Conservation (phyloP, 805 yeast species). For the Metschnikowia cubensis region DNA sequence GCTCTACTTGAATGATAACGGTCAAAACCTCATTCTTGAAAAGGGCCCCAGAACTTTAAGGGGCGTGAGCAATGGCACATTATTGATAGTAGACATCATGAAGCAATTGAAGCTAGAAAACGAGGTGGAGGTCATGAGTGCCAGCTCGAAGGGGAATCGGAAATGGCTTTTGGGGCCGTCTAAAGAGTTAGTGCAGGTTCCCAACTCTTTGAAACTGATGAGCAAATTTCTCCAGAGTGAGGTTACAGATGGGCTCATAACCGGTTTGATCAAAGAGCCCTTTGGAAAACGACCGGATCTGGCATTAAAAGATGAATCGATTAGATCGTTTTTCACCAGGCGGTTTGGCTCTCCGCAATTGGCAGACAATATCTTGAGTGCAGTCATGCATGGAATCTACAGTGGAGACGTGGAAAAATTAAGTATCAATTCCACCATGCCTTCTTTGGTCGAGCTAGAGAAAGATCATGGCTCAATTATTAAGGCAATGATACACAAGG, state of each 20-base stretch:
- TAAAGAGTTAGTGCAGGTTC: slow-evolving; percentile 51
- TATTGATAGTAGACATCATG: slow-evolving; percentile 61
- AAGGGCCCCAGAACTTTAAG: slow-evolving; percentile 90
- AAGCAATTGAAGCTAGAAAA: slow-evolving; percentile 43
- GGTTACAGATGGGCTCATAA: slow-evolving; percentile 40
- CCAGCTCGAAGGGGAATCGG: slow-evolving; percentile 59
- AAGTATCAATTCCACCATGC: slow-evolving; percentile 61
- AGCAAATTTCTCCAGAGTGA: slow-evolving; percentile 38
- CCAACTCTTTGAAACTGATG: slow-evolving; percentile 37
- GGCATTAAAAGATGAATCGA: slow-evolving; percentile 56
- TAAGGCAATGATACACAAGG: slow-evolving; percentile 38
- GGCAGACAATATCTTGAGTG: slow-evolving; percentile 64
- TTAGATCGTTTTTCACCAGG: slow-evolving; percentile 61
- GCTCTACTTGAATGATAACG: slow-evolving; percentile 28
- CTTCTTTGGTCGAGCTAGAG: slow-evolving; percentile 55
- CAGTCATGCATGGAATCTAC: slow-evolving; percentile 82
- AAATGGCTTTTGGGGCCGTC: slow-evolving; percentile 56
- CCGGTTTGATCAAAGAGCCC: slow-evolving; percentile 50
- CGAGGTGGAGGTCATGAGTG: slow-evolving; percentile 56
- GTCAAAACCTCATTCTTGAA: slow-evolving; percentile 47
- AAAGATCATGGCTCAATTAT: slow-evolving; percentile 54
- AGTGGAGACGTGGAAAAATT: slow-evolving; percentile 65
- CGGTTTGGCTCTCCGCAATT: slow-evolving; percentile 58
- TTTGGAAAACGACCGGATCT: slow-evolving; percentile 28
- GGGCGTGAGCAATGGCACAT: slow-evolving; percentile 76